Evolutionary conservation across 140 eudicot species (phyloP), one percentile per base, ranked within the genome.

Genomic region (Senecio squalidus): DNA sequence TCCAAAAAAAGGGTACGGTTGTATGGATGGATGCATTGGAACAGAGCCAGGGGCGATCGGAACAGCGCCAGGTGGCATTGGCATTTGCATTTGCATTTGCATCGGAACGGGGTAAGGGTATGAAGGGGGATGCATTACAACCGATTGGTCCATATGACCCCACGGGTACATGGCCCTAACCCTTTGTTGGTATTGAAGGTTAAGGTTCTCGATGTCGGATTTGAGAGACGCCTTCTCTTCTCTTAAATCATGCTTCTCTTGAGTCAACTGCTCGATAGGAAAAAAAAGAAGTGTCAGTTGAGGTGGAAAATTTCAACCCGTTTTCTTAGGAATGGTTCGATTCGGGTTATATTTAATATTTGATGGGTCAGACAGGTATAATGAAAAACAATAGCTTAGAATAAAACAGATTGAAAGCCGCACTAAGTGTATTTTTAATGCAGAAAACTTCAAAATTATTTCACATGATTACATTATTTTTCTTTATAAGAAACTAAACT

Each of bases 241-340:
- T 70, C 94, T 74, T 40, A 92, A 84, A 71, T 87, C 98, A 71
- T 84, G 87, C 68, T 92, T 92, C 78, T 92, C 98, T 74, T 84
- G 95, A 58, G 95, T 84, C 78, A 91, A 75, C 98, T 92, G 83
- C 66, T 58, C 15, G 24, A 33, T 60, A 36, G 31, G 11, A 3
- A 18, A 43, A 27, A 10, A 38, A 28, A 30, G 5, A 56, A 24
- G 16, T 55, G 20, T 21, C 26, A 7, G 24, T 47, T 18, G 1
- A 15, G 1, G 41, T 36, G 14, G 14, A 36, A n/a, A 36, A n/a
- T 36, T 36, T 36, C n/a, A 4, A 36, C 41, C n/a, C 15, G 15
- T 41, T 15, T n/a, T 41, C 3, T 41, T 41, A 10, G 10, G 47
- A 17, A 41, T 5, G 48, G 48, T 2, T 0, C 21, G 20, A 46